These are phyloP conservation scores for Scutellaria barbata DNA, from an alignment of 257 asterid species.

Conservation along the genomic window DNA sequence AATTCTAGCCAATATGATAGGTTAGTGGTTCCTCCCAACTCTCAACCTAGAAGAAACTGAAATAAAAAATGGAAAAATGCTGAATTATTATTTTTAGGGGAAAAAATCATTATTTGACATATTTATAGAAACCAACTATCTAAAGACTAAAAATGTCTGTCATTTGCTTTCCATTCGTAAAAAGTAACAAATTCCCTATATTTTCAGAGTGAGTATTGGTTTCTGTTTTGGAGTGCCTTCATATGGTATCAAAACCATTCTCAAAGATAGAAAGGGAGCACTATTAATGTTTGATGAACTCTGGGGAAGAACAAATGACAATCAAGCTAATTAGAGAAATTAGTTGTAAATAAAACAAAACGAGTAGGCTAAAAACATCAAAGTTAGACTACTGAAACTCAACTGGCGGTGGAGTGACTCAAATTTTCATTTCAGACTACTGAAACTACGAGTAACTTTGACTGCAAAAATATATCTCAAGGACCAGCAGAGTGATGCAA, in stretches of 20 bases:
- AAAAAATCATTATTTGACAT: background rate
- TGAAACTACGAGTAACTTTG: background rate
- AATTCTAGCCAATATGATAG: conserved; percentile 13
- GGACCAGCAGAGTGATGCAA: conserved; percentile 7
- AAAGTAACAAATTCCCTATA: background rate
- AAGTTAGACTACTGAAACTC: background rate
- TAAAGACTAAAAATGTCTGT: background rate
- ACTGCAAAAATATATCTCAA: conserved; percentile 23
- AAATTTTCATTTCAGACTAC: background rate
- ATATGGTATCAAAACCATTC: background rate
- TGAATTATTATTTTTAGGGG: background rate
- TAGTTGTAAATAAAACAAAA: conserved; percentile 16
- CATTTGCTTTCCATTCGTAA: background rate
- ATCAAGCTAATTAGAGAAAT: conserved; percentile 21
- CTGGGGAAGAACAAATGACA: conserved; percentile 23
- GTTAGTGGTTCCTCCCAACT: background rate
- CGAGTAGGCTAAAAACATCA: conserved; percentile 13
- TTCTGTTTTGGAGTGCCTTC: conserved; percentile 20
- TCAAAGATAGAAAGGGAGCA: background rate
- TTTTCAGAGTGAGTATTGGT: conserved; percentile 17
- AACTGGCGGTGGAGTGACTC: too few relatives aligned
- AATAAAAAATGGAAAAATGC: conserved; percentile 12
- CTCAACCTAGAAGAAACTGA: conserved; percentile 13
- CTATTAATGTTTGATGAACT: conserved; percentile 28
- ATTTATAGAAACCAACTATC: background rate